These are phyloP conservation scores for Diaporthe australafricana DNA, from an alignment of 2,329 filamentous ascomycete species.

Conservation along the genomic window DNA sequence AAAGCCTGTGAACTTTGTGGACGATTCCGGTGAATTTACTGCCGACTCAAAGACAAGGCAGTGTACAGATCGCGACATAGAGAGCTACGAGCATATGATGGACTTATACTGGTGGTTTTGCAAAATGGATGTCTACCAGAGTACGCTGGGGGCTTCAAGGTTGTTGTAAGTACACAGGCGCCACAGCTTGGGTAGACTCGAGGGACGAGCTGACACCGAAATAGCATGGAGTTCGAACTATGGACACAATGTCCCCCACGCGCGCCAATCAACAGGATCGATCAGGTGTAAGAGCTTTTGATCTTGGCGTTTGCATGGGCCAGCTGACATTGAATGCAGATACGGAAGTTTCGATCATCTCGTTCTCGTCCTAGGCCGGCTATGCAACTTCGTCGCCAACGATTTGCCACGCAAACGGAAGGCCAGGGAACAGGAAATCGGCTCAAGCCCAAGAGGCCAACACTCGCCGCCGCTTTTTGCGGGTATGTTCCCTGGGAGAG, in stretches of 20 bases:
- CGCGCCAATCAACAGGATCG: slow-evolving; percentile 79
- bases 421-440: slow-evolving; percentile 68
- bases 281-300: slow-evolving; percentile 70
- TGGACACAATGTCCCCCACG: slow-evolving; percentile 93
- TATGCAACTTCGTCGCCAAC: slow-evolving; percentile 81
- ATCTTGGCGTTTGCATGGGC: no score
- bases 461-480: slow-evolving; percentile 60
- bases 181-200: background rate
- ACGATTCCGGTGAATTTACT: slow-evolving; percentile 36
- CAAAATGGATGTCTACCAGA: slow-evolving; percentile 94
- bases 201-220: slow-evolving; percentile 40
- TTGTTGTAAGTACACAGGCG: slow-evolving; percentile 75
- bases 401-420: slow-evolving; percentile 84
- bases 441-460: slow-evolving; percentile 53
- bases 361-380: slow-evolving; percentile 81
- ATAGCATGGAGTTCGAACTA: slow-evolving; percentile 80
- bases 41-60: slow-evolving; percentile 27
- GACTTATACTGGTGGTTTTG: slow-evolving; percentile 97
- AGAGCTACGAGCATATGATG: slow-evolving; percentile 82
- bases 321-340: slow-evolving; percentile 55
- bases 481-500: slow-evolving; percentile 66
- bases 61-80: slow-evolving; percentile 72
- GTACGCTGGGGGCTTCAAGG: slow-evolving; percentile 85
- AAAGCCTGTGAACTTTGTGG: slow-evolving; percentile 44
- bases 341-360: slow-evolving; percentile 93